A percentile compares a stretch with the other conserved stretches of the same genome.
Conservation (phyloP, 2,329 filamentous ascomycete species). For the Nannizzia gypsea region DNA sequence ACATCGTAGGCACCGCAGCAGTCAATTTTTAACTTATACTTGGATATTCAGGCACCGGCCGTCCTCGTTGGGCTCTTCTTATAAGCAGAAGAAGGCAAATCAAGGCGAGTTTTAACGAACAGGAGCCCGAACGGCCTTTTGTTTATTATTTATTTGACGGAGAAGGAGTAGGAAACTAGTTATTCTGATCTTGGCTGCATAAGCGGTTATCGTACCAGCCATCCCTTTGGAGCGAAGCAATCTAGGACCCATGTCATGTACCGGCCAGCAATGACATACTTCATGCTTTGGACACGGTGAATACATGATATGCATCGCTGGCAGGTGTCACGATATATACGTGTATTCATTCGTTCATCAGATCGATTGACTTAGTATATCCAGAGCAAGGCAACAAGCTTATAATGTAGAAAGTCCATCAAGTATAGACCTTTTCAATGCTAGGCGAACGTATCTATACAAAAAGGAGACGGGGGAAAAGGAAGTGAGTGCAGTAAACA, state of each 20-base stretch:
- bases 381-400: not conserved
- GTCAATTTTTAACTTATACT: too few relatives aligned
- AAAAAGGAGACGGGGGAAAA: not conserved
- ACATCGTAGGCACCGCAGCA: not conserved
- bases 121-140: not conserved
- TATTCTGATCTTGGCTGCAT: conserved; percentile 17
- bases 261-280: too few relatives aligned
- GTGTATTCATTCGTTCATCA: not conserved
- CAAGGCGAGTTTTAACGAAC: not conserved
- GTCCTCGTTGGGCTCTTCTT: not conserved
- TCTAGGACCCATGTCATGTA: not conserved
- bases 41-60: not conserved
- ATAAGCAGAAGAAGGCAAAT: too few relatives aligned
- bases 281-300: not conserved
- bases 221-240: not conserved
- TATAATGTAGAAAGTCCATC: not conserved
- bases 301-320: not conserved
- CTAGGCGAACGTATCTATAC: not conserved
- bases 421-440: not conserved
- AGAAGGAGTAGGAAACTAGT: not conserved
- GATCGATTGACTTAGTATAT: too few relatives aligned
- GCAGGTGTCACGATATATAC: not conserved
- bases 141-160: not conserved
- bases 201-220: not conserved
- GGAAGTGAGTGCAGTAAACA: not conserved